Base-by-base conservation (phyloP, 208 protist species). In the Leishmania lainsoni region DNA sequence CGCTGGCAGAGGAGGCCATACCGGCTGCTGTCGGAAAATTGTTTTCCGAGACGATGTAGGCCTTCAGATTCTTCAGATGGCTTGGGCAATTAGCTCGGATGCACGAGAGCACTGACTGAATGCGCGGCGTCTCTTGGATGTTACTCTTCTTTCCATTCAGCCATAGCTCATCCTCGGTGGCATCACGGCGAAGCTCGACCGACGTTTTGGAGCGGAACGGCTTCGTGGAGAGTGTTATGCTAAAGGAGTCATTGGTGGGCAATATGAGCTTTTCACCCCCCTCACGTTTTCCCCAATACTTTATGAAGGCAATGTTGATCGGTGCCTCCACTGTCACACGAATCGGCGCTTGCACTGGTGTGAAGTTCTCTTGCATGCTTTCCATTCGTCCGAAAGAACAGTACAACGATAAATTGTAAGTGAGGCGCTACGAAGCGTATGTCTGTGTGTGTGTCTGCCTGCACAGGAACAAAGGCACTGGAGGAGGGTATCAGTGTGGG, bases 211-310 rank as follows among this genome's bases (percentile, higher is more conserved):
- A 98, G 71, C 94, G 93, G 35, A 99, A 96, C 26, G 98, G 94
- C 52, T 93, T 90, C 73, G 97, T 97, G 79, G 97, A 92, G 32
- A 99, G 92, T 20, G 99, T 99, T 22, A 98, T 98, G 81, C 93
- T 98, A 81, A 99, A 97, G 26, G 99, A 99, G 48, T 97, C 96
- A 84, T 99, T 99, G 45, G 98, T 95, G 20, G 99, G 99, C 48
- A 95, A 81, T 93, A 97, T 97, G 0, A 96, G 85, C 76, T 88
- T 92, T 86, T 99, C 87, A 93, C 97, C 94, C 29, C 93, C 95
- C 81, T 99, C 97, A 76, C 97, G 94, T 91, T 99, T 99, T 65
- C 99, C 99, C 99, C 99, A 99, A 89, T 99, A 99, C 92, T 99
- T 99, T 86, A 99, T 99, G 73, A 99, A 98, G 45, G 99, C 99